phyloP scores from a whole-genome alignment of 139 green algal species.

The Closterium sp. region DNA sequence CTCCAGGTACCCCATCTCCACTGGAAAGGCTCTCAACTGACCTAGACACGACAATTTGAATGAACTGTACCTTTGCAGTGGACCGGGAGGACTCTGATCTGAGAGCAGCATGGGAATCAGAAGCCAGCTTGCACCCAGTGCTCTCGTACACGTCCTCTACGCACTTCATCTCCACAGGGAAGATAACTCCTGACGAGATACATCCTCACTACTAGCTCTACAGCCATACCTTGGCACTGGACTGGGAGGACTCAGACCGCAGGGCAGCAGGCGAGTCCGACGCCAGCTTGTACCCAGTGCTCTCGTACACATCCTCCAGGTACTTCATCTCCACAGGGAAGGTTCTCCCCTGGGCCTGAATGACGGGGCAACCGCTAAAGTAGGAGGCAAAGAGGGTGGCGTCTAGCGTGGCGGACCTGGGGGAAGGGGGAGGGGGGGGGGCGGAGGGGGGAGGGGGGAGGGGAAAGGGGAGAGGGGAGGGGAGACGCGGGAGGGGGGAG shows the following conservation, averaged over 20 bases:
- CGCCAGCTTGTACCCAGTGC: background rate
- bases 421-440: background rate
- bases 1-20: constrained; percentile 73
- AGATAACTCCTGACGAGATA: too few species aligned
- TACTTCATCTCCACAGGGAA: constrained; percentile 82
- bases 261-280: background rate
- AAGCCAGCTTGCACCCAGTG: constrained; percentile 14
- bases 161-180: constrained; percentile 61
- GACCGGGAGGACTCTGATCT: too few species aligned
- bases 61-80: too few species aligned
- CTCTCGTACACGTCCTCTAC: constrained; percentile 79
- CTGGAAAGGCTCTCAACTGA: too few species aligned
- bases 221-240: too few species aligned
- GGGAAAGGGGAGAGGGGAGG: background rate
- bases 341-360: constrained; percentile 75
- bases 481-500: background rate
- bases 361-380: constrained; percentile 61
- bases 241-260: background rate
- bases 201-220: too few species aligned
- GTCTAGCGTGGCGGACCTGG: constrained; percentile 83
- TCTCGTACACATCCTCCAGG: constrained; percentile 80
- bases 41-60: too few species aligned
- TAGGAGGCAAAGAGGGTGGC: constrained; percentile 73
- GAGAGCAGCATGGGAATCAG: constrained; percentile 17
- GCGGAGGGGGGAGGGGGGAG: too few species aligned